Evolutionary conservation across 176 grass and related monocot species (phyloP).

Genomic region (Carex littledalei): DNA sequence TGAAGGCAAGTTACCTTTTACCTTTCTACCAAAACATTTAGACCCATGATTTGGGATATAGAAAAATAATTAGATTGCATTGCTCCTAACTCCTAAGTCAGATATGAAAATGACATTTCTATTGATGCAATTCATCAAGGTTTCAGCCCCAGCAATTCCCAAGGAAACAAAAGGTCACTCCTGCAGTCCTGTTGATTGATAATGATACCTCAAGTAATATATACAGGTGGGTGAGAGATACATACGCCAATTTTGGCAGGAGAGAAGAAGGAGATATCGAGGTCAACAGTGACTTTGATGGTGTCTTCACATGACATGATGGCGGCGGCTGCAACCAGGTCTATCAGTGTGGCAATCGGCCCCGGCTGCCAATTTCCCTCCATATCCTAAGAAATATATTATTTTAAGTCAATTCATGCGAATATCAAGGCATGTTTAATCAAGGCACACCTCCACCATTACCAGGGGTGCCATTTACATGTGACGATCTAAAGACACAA

Average conservation of each 20-base stretch:
- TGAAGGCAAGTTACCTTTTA: not conserved
- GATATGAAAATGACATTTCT: not conserved
- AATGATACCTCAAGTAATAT: not conserved
- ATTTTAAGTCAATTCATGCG: not conserved
- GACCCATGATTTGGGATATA: not conserved
- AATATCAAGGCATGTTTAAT: not conserved
- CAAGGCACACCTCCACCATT: not conserved
- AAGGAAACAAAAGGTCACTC: not conserved
- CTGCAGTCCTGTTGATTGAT: not conserved
- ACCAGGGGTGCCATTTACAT: not conserved
- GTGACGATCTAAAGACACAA: no score
- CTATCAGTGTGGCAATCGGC: slow-evolving; percentile 16
- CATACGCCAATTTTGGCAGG: slow-evolving; percentile 18
- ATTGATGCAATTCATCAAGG: not conserved
- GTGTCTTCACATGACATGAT: slow-evolving; percentile 22
- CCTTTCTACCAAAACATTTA: not conserved
- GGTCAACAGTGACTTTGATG: slow-evolving; percentile 27
- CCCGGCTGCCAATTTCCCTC: slow-evolving; percentile 24
- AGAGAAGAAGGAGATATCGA: slow-evolving; percentile 27
- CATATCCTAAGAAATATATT: not conserved
- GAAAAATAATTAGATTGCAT: not conserved
- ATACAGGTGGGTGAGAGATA: not conserved
- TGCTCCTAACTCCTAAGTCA: not conserved
- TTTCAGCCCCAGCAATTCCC: not conserved
- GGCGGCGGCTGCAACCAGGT: slow-evolving; percentile 13